Percentiles rank a stretch among this genome's conserved stretches.
Conservation (phyloP, 306 rosid genomes). For the Prunus persica region Prunus_persica_NCBIv2 NC_034010.1:23746001-23746500, state of each 20-base stretch:
- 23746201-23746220: not conserved
- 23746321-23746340: slow-evolving; percentile 6
- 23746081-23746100: slow-evolving; percentile 69
- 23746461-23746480: not conserved
- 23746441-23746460: not conserved
- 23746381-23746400: not conserved
- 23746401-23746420: not conserved
- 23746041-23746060: slow-evolving; percentile 99
- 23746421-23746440: not conserved
- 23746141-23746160: not conserved
- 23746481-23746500: not conserved
- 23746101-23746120: slow-evolving; percentile 33
- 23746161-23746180: not conserved
- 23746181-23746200: slow-evolving; percentile 14
- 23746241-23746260: not conserved
- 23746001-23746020: slow-evolving; percentile 91
- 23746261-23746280: not conserved
- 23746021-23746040: slow-evolving; percentile 70
- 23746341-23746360: not conserved
- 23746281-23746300: not conserved
- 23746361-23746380: slow-evolving; percentile 9
- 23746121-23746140: slow-evolving; percentile 17
- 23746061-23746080: slow-evolving; percentile 94
- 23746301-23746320: not conserved
- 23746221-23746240: not conserved